A percentile compares a stretch with the other conserved stretches of the same genome.
Conservation (phyloP, 352 stramenopile species). For the Pythium rhizo-oryzae region DNA sequence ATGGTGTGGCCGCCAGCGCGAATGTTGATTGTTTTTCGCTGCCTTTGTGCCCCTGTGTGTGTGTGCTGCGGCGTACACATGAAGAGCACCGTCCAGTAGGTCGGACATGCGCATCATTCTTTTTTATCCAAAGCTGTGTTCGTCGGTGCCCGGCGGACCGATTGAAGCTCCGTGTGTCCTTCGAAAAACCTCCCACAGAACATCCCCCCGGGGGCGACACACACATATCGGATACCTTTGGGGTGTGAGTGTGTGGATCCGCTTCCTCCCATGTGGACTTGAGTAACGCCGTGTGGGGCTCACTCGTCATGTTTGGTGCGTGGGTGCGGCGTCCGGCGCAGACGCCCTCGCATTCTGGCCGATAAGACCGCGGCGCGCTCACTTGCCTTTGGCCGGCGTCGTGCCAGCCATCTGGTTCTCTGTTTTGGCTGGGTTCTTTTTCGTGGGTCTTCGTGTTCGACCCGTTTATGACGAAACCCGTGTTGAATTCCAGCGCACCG, state of each 20-base stretch:
- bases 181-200: neutral
- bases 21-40: no score
- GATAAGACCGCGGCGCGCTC: neutral
- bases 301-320: neutral
- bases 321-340: neutral
- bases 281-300: neutral
- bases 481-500: neutral
- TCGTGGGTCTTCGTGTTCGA: neutral
- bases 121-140: neutral
- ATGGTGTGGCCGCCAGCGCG: no score
- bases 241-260: no score
- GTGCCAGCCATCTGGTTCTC: constrained; percentile 12
- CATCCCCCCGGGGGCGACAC: no score
- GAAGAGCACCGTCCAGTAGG: neutral
- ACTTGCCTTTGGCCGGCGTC: neutral
- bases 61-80: no score
- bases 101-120: neutral
- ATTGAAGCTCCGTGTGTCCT: neutral
- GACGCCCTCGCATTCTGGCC: neutral
- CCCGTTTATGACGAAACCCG: constrained; percentile 2
- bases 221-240: neutral
- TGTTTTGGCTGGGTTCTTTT: constrained; percentile 2
- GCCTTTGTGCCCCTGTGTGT: no score
- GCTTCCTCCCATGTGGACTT: neutral
- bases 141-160: neutral